Conservation (phyloP, 2,329 filamentous ascomycete species). For the Anisogramma anomala region DNA sequence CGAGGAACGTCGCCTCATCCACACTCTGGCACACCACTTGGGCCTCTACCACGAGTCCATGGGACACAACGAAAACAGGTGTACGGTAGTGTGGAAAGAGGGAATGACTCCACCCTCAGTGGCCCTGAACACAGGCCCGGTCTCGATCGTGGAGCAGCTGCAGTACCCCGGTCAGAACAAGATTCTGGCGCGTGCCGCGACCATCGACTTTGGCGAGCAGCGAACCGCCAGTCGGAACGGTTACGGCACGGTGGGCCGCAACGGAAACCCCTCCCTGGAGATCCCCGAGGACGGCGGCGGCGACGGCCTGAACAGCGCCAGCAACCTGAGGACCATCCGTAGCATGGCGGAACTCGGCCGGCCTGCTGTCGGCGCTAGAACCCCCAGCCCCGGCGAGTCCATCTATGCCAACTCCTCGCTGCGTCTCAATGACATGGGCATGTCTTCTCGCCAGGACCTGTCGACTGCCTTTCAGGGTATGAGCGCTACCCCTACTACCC, state of each 20-base stretch:
- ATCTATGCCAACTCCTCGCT: conserved; percentile 10
- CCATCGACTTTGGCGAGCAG: conserved; percentile 84
- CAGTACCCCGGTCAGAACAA: conserved; percentile 47
- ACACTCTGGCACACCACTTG: conserved; percentile 93
- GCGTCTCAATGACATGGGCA: conserved; percentile 10
- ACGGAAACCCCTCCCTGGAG: conserved; percentile 67
- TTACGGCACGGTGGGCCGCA: conserved; percentile 67
- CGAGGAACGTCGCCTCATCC: conserved; percentile 76
- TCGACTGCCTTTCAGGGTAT: conserved; percentile 7
- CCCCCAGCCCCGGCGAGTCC: conserved; percentile 11
- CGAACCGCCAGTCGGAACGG: conserved; percentile 48
- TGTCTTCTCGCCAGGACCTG: conserved; percentile 12
- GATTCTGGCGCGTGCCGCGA: conserved; percentile 84
- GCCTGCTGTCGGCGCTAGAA: conserved; percentile 10
- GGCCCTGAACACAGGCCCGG: conserved; percentile 62
- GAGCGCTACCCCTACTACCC: conserved; percentile 27
- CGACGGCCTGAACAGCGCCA: conserved; percentile 48
- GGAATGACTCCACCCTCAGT: conserved; percentile 39
- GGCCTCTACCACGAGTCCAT: conserved; percentile 82
- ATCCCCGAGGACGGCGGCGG: conserved; percentile 69
- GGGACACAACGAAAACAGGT: conserved; percentile 69
- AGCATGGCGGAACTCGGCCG: conserved; percentile 74
- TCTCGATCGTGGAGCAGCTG: conserved; percentile 14
- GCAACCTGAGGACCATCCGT: conserved; percentile 84
- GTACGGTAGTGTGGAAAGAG: conserved; percentile 14